These are phyloP conservation scores for Westerdykella ornata DNA, from an alignment of 2,329 filamentous ascomycete species.

Conservation along the genomic window DNA sequence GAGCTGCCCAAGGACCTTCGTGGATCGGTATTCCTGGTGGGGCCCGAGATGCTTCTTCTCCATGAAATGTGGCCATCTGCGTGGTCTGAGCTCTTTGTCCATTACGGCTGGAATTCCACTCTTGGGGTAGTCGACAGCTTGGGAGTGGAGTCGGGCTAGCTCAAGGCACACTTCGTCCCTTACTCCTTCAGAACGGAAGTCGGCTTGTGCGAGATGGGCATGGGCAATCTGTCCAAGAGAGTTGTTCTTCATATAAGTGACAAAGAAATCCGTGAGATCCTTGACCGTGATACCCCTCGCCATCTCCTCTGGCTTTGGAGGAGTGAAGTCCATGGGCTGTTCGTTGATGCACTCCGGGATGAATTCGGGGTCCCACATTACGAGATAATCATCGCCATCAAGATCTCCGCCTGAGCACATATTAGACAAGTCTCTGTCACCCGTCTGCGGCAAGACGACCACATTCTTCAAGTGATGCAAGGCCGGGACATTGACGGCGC, in stretches of 20 bases:
- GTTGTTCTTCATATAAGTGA: slow-evolving; percentile 89
- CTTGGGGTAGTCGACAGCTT: slow-evolving; percentile 91
- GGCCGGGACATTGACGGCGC: slow-evolving; percentile 67
- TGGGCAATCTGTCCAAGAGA: slow-evolving; percentile 71
- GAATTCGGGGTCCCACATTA: slow-evolving; percentile 79
- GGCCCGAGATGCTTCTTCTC: slow-evolving; percentile 53
- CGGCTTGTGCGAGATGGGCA: slow-evolving; percentile 73
- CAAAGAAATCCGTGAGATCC: slow-evolving; percentile 79
- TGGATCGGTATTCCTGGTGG: slow-evolving; percentile 56
- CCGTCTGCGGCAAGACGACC: slow-evolving; percentile 76
- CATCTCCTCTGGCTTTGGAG: slow-evolving; percentile 51
- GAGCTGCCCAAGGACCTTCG: slow-evolving; percentile 67
- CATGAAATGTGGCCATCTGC: slow-evolving; percentile 79
- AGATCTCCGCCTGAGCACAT: slow-evolving; percentile 97
- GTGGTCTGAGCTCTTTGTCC: slow-evolving; percentile 53
- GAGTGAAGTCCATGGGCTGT: slow-evolving; percentile 69
- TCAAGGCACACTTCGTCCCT: slow-evolving; percentile 62
- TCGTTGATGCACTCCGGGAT: slow-evolving; percentile 60
- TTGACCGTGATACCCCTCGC: slow-evolving; percentile 59
- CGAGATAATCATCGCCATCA: slow-evolving; percentile 91
- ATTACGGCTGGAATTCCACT: slow-evolving; percentile 73
- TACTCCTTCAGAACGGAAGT: slow-evolving; percentile 56
- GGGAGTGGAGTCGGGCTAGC: slow-evolving; percentile 75
- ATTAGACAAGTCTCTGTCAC: slow-evolving; percentile 76
- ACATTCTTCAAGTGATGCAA: slow-evolving; percentile 75